These are phyloP conservation scores for Pistacia vera DNA, from an alignment of 345 rosid genomes.

Conservation along the genomic window DNA sequence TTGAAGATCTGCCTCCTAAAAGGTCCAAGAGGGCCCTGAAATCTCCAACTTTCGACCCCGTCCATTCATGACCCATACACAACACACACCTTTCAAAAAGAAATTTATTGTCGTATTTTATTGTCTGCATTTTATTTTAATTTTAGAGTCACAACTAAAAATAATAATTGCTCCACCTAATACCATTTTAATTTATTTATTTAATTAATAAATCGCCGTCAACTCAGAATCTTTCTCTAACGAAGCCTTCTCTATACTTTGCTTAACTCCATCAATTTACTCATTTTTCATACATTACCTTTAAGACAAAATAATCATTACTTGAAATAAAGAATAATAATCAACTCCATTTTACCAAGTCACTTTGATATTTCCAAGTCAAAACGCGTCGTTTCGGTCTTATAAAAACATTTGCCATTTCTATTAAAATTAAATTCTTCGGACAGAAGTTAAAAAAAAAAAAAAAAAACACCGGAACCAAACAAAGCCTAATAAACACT, in stretches of 20 bases:
- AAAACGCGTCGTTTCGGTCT: neutral
- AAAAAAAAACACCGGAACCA: neutral
- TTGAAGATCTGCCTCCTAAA: too few species aligned
- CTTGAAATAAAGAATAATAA: neutral
- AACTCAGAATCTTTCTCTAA: neutral
- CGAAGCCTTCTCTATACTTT: neutral
- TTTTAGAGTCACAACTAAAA: too few species aligned
- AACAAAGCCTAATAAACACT: neutral
- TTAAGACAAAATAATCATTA: neutral
- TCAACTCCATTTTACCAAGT: neutral
- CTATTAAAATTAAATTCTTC: constrained; percentile 1
- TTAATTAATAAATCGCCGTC: neutral
- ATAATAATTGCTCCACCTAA: too few species aligned
- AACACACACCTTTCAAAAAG: too few species aligned
- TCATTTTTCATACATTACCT: neutral
- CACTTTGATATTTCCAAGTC: neutral
- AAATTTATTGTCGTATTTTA: too few species aligned
- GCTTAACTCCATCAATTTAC: constrained; percentile 2
- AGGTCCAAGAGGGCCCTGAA: too few species aligned
- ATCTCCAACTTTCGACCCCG: too few species aligned
- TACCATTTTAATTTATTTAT: too few species aligned
- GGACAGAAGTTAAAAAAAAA: constrained; percentile 11
- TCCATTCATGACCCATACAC: too few species aligned
- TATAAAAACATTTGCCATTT: neutral
- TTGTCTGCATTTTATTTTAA: too few species aligned